phyloP scores from a whole-genome alignment of 768 basidiomycete species.

The Steccherinum ochraceum region DNA sequence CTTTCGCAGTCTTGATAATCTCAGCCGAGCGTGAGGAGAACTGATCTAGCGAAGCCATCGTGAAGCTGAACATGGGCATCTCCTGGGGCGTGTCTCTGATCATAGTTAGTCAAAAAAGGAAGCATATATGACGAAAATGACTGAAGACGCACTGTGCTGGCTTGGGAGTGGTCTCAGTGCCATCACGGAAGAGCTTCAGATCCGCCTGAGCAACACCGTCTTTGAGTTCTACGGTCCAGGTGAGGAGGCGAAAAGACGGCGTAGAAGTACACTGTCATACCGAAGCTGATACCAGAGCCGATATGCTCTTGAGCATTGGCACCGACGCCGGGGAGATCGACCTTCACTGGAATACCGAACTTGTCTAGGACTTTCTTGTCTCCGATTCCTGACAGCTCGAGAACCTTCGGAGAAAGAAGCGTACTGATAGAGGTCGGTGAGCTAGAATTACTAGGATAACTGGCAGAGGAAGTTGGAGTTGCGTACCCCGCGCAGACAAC shows the following conservation, averaged over 20 bases:
- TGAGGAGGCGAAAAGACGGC: not conserved
- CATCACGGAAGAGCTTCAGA: not conserved
- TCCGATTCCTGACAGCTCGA: not conserved
- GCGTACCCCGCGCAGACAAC: not conserved
- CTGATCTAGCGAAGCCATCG: not conserved
- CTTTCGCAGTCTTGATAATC: not conserved
- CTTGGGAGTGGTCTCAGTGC: not conserved
- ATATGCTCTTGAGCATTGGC: slow-evolving; percentile 48
- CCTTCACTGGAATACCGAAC: not conserved
- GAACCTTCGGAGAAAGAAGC: not conserved
- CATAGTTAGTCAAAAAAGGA: not conserved
- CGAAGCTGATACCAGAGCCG: slow-evolving; percentile 18
- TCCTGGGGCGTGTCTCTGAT: not conserved
- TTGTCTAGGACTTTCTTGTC: not conserved
- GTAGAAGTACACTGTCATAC: slow-evolving; percentile 12
- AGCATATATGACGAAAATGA: not conserved
- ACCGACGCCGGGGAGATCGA: slow-evolving; percentile 42
- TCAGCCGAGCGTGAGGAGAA: not conserved
- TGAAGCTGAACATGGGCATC: not conserved
- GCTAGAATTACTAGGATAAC: not conserved
- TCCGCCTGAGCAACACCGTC: not conserved
- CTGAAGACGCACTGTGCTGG: not conserved
- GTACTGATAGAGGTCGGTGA: not conserved
- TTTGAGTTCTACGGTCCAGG: not conserved
- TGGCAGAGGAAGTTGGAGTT: not conserved